Percentiles rank a stretch among this genome's conserved stretches.
These are phyloP conservation scores for Aspergillus floridensis DNA, from an alignment of 2,329 filamentous ascomycete species.

Conservation along the genomic window DNA sequence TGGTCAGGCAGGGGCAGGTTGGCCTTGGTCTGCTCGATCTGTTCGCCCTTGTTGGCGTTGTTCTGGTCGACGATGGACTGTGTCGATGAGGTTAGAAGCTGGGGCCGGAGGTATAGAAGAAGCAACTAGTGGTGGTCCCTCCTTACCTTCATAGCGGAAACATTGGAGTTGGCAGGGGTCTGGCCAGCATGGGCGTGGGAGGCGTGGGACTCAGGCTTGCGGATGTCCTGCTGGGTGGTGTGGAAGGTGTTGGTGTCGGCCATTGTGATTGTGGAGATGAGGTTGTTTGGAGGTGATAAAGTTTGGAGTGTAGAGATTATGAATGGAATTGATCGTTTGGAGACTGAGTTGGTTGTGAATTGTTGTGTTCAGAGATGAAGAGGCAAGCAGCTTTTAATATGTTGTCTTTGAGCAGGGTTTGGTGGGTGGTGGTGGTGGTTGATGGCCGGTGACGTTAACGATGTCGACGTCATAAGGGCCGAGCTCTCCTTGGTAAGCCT, in stretches of 20 bases:
- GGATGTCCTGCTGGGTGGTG: constrained; percentile 49
- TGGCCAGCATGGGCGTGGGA: constrained; percentile 42
- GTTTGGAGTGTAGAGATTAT: background rate
- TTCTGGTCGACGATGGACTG: constrained; percentile 43
- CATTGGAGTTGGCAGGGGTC: constrained; percentile 44
- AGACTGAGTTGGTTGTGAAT: background rate
- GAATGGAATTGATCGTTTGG: background rate
- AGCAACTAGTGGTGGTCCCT: background rate
- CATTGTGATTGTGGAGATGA: constrained; percentile 12
- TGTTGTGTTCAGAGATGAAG: background rate
- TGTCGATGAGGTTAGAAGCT: background rate
- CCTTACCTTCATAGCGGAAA: constrained; percentile 48
- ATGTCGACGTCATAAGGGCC: constrained; percentile 1
- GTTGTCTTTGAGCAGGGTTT: background rate
- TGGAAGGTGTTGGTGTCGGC: constrained; percentile 45
- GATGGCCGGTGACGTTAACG: constrained; percentile 6
- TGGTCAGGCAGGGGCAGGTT: constrained; percentile 79
- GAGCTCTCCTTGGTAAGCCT: constrained; percentile 4
- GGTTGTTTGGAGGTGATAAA: background rate
- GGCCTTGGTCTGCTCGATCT: constrained; percentile 66
- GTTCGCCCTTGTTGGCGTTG: constrained; percentile 54
- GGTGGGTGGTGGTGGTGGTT: background rate
- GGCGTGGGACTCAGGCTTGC: constrained; percentile 47
- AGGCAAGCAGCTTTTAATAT: constrained; percentile 1
- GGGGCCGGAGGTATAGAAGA: background rate